A percentile compares a stretch with the other conserved stretches of the same genome.
phyloP scores from a whole-genome alignment of 352 stramenopile species.

The Blastocystis sp. region DNA sequence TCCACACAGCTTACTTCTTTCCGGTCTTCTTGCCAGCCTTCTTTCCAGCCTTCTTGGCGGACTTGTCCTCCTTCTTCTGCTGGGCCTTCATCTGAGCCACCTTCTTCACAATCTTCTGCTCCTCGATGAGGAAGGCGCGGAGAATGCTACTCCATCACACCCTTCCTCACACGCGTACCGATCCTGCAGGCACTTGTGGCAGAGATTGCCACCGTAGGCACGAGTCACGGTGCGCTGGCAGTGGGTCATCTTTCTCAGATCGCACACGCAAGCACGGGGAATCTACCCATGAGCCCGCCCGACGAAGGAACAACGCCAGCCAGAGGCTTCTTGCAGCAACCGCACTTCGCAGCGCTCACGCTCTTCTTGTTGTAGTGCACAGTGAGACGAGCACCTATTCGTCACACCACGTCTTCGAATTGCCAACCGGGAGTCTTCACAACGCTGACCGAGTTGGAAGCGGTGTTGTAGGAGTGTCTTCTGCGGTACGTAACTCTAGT shows the following conservation, averaged over 20 bases:
- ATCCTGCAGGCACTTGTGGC: constrained; percentile 86
- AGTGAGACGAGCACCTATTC: constrained; percentile 82
- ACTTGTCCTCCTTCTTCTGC: constrained; percentile 74
- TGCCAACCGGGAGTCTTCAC: constrained; percentile 90
- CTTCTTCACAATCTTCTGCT: constrained; percentile 99
- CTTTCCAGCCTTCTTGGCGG: constrained; percentile 27
- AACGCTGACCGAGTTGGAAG: constrained; percentile 85
- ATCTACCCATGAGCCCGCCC: constrained; percentile 26
- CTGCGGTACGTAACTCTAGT: constrained; percentile 88
- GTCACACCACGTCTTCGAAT: neutral
- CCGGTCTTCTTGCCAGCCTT: constrained; percentile 27
- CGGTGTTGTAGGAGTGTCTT: constrained; percentile 93
- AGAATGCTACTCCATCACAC: constrained; percentile 79
- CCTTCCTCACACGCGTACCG: constrained; percentile 69
- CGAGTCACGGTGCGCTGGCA: constrained; percentile 88
- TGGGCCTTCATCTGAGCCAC: constrained; percentile 89
- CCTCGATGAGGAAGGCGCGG: constrained; percentile 95
- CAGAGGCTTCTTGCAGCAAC: constrained; percentile 89
- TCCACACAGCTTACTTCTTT: constrained; percentile 19
- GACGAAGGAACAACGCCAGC: constrained; percentile 46
- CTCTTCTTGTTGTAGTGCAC: constrained; percentile 91
- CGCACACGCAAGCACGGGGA: constrained; percentile 71
- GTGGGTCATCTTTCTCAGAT: constrained; percentile 83
- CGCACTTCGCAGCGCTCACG: constrained; percentile 87
- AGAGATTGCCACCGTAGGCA: constrained; percentile 90